Conservation (phyloP, 2,329 filamentous ascomycete genomes). For the Sporothrix pseudoabietina region DNA sequence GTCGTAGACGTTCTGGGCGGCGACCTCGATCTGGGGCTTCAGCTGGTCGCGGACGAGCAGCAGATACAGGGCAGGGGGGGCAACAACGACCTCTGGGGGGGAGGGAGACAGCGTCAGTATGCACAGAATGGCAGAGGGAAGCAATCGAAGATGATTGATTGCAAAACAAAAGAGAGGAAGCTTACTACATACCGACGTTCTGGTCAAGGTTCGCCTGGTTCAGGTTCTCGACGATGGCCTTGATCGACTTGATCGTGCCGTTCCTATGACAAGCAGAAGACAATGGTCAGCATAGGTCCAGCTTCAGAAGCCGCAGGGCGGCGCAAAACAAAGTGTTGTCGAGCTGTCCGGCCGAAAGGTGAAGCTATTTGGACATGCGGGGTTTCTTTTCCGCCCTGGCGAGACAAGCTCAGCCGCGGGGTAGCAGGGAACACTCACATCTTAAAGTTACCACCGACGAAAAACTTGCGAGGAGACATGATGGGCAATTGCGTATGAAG, state of each 20-base stretch:
- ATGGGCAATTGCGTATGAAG: conserved; percentile 48
- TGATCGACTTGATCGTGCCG: conserved; percentile 86
- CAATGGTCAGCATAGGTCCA: conserved; percentile 27
- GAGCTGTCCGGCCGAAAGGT: conserved; percentile 23
- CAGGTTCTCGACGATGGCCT: conserved; percentile 84
- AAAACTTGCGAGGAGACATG: conserved; percentile 91
- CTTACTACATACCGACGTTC: conserved; percentile 63
- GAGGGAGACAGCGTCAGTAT: background rate
- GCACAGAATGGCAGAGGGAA: too few relatives aligned
- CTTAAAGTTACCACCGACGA: conserved; percentile 99
- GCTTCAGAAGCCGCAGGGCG: background rate
- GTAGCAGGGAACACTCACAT: conserved; percentile 64
- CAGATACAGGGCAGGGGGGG: conserved; percentile 89
- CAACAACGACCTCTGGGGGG: conserved; percentile 82
- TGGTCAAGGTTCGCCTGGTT: conserved; percentile 81
- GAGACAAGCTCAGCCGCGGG: conserved; percentile 30
- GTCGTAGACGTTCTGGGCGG: conserved; percentile 96
- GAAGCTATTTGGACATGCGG: conserved; percentile 38
- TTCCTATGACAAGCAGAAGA: conserved; percentile 64
- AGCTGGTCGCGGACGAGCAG: conserved; percentile 79
- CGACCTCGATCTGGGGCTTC: conserved; percentile 75
- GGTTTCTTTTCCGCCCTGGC: conserved; percentile 34
- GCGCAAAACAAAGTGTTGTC: background rate
- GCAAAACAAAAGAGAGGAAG: conserved; percentile 28
- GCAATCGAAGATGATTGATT: background rate